Evolutionary conservation across 768 basidiomycete species (phyloP).

Genomic region (Xerocomus potaroensis): DNA sequence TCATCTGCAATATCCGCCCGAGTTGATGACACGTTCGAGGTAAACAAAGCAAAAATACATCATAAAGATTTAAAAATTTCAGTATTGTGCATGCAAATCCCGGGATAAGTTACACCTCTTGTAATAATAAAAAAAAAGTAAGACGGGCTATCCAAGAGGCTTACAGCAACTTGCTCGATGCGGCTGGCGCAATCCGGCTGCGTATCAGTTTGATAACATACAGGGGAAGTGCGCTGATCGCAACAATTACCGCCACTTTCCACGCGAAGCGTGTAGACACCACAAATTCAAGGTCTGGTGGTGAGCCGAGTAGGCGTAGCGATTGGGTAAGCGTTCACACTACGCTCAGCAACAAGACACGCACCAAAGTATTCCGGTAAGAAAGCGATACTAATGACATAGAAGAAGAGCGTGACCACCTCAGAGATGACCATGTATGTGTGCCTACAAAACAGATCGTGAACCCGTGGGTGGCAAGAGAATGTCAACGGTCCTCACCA

Average conservation of each 20-base stretch:
- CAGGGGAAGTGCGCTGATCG: constrained; percentile 87
- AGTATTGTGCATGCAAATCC: neutral
- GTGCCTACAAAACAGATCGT: constrained; percentile 54
- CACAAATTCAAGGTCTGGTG: constrained; percentile 85
- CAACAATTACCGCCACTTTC: constrained; percentile 95
- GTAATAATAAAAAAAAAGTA: neutral
- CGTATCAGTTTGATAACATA: constrained; percentile 87
- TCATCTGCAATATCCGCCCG: constrained; percentile 23
- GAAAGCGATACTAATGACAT: constrained; percentile 88
- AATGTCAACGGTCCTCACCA: constrained; percentile 49
- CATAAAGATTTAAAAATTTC: constrained; percentile 34
- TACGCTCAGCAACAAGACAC: constrained; percentile 20
- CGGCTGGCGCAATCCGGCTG: constrained; percentile 84
- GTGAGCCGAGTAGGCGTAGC: neutral
- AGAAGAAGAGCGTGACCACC: constrained; percentile 82
- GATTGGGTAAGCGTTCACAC: neutral
- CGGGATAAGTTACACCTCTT: neutral
- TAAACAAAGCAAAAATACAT: constrained; percentile 34
- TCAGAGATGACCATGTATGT: constrained; percentile 92
- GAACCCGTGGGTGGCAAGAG: constrained; percentile 5
- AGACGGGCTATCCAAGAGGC: neutral
- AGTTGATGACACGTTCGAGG: constrained; percentile 16
- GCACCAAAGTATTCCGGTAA: constrained; percentile 95
- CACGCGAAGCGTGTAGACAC: constrained; percentile 82
- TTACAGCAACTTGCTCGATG: constrained; percentile 85